Evolutionary conservation across 1,284 basidiomycete genomes (phyloP).

Genomic region (Butyriboletus appendiculatus): DNA sequence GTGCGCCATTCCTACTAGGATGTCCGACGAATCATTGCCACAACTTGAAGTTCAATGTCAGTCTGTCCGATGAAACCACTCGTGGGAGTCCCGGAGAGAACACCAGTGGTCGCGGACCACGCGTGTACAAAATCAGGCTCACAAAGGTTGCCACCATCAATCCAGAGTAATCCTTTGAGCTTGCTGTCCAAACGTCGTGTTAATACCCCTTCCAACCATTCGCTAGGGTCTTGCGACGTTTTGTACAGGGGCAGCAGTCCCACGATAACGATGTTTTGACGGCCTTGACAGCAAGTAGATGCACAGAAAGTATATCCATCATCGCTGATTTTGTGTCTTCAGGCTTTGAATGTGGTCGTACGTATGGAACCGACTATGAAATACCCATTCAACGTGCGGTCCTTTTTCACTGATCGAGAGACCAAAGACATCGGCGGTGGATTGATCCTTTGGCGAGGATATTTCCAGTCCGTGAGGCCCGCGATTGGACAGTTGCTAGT

Average conservation of each 20-base stretch:
- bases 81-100: conserved; percentile 37
- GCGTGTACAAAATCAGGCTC: conserved; percentile 61
- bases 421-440: conserved; percentile 66
- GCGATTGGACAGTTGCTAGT: conserved; percentile 66
- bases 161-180: conserved; percentile 53
- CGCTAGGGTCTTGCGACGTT: conserved; percentile 61
- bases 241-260: conserved; percentile 63
- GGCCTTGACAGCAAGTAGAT: conserved; percentile 60
- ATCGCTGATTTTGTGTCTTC: conserved; percentile 4
- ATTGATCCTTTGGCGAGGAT: conserved; percentile 71
- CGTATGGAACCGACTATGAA: conserved; percentile 71
- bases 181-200: conserved; percentile 4
- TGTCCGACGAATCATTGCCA: conserved; percentile 1
- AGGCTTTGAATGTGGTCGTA: conserved; percentile 76
- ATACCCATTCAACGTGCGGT: conserved; percentile 73
- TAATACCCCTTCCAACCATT: conserved; percentile 3
- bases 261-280: conserved; percentile 72
- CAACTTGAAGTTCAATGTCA: conserved; percentile 58
- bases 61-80: conserved; percentile 42
- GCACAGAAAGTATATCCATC: not conserved
- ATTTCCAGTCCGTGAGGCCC: conserved; percentile 76
- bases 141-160: conserved; percentile 74
- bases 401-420: conserved; percentile 71
- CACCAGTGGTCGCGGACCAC: conserved; percentile 46
- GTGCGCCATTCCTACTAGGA: not conserved